Conservation (phyloP, 768 basidiomycete genomes). For the Fibroporia radiculosa region DNA sequence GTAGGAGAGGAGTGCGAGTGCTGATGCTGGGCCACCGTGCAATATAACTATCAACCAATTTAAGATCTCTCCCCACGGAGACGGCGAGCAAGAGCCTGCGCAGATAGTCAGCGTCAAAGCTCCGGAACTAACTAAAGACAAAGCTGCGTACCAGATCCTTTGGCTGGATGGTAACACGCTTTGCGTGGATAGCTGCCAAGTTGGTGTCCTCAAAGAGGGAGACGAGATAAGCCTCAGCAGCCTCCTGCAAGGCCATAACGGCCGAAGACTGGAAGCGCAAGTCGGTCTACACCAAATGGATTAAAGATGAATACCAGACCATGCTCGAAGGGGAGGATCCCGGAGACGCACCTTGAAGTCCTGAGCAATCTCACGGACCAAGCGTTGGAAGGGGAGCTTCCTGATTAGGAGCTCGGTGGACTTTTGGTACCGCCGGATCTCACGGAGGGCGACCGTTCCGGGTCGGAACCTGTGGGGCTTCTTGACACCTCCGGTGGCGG, state of each 20-base stretch:
- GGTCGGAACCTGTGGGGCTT: conserved; percentile 98
- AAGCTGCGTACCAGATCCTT: conserved; percentile 62
- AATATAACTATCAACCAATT: too few species aligned
- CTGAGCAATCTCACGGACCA: conserved; percentile 92
- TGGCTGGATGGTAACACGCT: conserved; percentile 80
- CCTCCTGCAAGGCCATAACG: conserved; percentile 83
- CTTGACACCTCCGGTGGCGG: conserved; percentile 86
- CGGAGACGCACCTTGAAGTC: conserved; percentile 85
- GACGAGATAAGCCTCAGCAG: conserved; percentile 75
- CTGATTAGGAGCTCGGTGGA: conserved; percentile 98
- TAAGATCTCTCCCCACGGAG: conserved; percentile 75
- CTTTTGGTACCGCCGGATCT: conserved; percentile 98
- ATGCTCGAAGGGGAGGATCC: conserved; percentile 22
- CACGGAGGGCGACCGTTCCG: conserved; percentile 98
- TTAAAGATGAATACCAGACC: conserved; percentile 5
- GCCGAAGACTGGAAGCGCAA: conserved; percentile 92
- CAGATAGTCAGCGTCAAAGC: neutral
- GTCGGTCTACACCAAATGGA: conserved; percentile 42
- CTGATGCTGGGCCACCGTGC: too few species aligned
- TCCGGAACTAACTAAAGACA: neutral
- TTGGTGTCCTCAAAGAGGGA: conserved; percentile 78
- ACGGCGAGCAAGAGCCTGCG: conserved; percentile 59
- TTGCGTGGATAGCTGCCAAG: conserved; percentile 81
- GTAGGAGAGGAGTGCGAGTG: too few species aligned
- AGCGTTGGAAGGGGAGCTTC: conserved; percentile 98